Evolutionary conservation across 2,329 filamentous ascomycete genomes (phyloP).

Genomic region (Claviceps sp.): DNA sequence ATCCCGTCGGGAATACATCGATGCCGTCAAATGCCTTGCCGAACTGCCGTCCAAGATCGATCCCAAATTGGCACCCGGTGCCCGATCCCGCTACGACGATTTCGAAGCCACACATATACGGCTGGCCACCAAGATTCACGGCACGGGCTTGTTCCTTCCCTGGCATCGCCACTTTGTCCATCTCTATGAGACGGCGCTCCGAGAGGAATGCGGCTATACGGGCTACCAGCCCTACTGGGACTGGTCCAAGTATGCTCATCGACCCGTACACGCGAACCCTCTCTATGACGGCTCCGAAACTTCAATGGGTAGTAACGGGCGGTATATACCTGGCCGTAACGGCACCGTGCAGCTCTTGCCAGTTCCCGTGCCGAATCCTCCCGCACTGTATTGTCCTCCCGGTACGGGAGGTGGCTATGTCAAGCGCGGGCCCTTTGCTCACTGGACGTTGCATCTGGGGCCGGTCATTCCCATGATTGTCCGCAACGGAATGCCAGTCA

Average conservation of each 20-base stretch:
- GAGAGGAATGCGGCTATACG: constrained; percentile 27
- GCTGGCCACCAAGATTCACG: neutral
- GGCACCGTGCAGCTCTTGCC: neutral
- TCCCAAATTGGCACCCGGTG: neutral
- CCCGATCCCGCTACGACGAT: constrained; percentile 4
- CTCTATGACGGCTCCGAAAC: constrained; percentile 3
- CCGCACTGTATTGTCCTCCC: neutral
- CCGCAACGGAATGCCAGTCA: neutral
- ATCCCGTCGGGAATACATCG: neutral
- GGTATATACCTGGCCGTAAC: neutral
- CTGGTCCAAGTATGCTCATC: neutral
- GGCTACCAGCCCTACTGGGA: constrained; percentile 7
- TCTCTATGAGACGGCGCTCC: constrained; percentile 24
- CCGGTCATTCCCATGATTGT: neutral
- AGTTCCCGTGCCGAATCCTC: neutral
- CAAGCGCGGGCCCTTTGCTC: neutral
- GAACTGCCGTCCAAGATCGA: neutral
- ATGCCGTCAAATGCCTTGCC: neutral
- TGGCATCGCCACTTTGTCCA: constrained; percentile 29
- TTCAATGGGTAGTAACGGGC: constrained; percentile 2
- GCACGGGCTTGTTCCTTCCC: constrained; percentile 5
- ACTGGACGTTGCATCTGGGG: neutral
- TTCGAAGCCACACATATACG: constrained; percentile 3
- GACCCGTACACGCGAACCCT: neutral
- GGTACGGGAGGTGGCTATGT: constrained; percentile 6